Evolutionary conservation across 805 yeast genomes (phyloP).

Genomic region (Candida caryicola): DNA sequence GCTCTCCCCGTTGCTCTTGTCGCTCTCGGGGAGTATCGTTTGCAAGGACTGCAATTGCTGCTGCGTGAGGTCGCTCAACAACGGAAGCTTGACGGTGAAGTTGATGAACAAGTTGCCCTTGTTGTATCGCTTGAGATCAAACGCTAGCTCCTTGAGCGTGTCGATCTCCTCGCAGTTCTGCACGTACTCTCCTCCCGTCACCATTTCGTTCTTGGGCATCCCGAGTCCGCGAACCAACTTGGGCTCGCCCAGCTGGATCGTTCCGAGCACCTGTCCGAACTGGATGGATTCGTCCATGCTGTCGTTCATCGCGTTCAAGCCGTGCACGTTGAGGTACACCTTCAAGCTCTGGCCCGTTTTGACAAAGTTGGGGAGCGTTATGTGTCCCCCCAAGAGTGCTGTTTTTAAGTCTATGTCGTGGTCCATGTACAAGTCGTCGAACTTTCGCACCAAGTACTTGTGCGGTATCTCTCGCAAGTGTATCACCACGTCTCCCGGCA

Average conservation of each 20-base stretch:
- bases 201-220: slow-evolving; percentile 50
- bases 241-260: slow-evolving; percentile 47
- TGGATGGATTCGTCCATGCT: slow-evolving; percentile 13
- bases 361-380: slow-evolving; percentile 33
- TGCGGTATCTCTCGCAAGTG: slow-evolving; percentile 45
- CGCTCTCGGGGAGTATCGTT: neutral
- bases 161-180: slow-evolving; percentile 19
- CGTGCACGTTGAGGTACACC: slow-evolving; percentile 37
- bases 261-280: slow-evolving; percentile 51
- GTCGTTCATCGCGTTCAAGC: slow-evolving; percentile 15
- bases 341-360: slow-evolving; percentile 30
- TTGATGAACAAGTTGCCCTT: slow-evolving; percentile 40
- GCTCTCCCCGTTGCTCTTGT: neutral
- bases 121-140: slow-evolving; percentile 19
- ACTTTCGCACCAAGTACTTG: slow-evolving; percentile 39
- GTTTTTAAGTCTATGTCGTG: slow-evolving; percentile 50
- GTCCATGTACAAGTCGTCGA: slow-evolving; percentile 43
- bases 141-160: slow-evolving; percentile 14
- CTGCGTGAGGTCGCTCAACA: slow-evolving; percentile 23
- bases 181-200: slow-evolving; percentile 23
- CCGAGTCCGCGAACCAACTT: slow-evolving; percentile 53
- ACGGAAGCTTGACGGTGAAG: slow-evolving; percentile 37
- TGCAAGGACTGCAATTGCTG: neutral
- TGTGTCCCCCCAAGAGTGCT: slow-evolving; percentile 55
- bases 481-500: slow-evolving; percentile 68